Evolutionary conservation across 805 yeast genomes (phyloP), one percentile per base, ranked within the genome.

Genomic region (Yarrowia phangngaensis): DNA sequence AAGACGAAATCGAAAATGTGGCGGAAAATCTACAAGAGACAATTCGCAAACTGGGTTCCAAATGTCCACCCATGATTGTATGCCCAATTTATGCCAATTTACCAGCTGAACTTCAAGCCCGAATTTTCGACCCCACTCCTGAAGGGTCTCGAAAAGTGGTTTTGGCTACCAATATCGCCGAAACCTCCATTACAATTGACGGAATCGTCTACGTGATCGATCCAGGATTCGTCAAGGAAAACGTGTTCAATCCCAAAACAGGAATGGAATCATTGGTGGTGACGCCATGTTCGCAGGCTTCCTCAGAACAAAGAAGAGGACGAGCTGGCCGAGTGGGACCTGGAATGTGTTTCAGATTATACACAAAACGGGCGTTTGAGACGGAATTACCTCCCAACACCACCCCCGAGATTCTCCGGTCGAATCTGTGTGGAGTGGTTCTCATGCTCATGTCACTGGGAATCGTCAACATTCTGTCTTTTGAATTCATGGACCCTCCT

Each of bases 261-360:
- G 95, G 97, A 13, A 89, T 92, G 89, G 97, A 90, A 59, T 79
- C 90, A 6, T 71, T 92, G 58, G 72, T 79, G 6, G 83, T 88
- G 2, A 74, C 81, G 12, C 95, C 95, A 1, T 87, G 92, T 38
- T 90, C 97, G 0, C 84, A 84, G 58, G 97, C 98, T 0, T 95
- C 89, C 61, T 97, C 97, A 0, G 84, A 84, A 56, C 98, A 92
- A 66, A 74, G 98, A 61, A 78, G 95, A 35, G 98, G 98, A 50
- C 77, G 98, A 62, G 98, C 98, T 0, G 98, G 98, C 38, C 82
- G 98, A 70, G 87, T 95, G 0, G 94, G 94, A 0, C 95, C 97
- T 0, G 98, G 98, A 2, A 82, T 85, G 56, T 94, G 98, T 61
- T 92, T 80, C 60, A 69, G 98, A 51, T 67, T 92, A n/a, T 92